Percentiles rank a stretch among this genome's conserved stretches.
Conservation (phyloP, 2,329 filamentous ascomycete species). For the Ophiognomonia clavigignenti-juglandacearum region DNA sequence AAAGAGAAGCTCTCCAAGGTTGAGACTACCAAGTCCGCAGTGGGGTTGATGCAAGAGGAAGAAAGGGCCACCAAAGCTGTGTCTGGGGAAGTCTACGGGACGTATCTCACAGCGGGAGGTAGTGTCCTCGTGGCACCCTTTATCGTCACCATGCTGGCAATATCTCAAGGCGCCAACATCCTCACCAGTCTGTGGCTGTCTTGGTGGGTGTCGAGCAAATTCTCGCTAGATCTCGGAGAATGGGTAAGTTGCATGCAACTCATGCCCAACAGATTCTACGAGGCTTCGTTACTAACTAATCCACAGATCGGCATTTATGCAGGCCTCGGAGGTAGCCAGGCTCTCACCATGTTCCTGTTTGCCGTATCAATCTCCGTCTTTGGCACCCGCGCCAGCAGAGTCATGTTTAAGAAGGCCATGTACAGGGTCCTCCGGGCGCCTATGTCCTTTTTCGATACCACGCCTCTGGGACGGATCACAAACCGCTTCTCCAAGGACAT, state of each 20-base stretch:
- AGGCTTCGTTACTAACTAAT: too few relatives aligned
- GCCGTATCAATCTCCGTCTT: conserved; percentile 57
- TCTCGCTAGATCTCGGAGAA: conserved; percentile 45
- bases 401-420: conserved; percentile 43
- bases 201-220: conserved; percentile 65
- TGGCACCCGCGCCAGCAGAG: conserved; percentile 60
- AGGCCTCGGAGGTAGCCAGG: conserved; percentile 51
- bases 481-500: conserved; percentile 68
- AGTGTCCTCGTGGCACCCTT: conserved; percentile 51
- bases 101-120: conserved; percentile 56
- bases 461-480: conserved; percentile 64
- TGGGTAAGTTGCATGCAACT: too few relatives aligned
- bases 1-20: too few relatives aligned
- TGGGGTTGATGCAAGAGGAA: conserved; percentile 63
- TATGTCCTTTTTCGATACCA: conserved; percentile 57
- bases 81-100: conserved; percentile 55
- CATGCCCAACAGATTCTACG: too few relatives aligned
- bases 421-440: conserved; percentile 8
- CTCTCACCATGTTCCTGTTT: conserved; percentile 57
- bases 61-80: conserved; percentile 45
- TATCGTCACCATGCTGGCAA: conserved; percentile 41
- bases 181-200: conserved; percentile 66
- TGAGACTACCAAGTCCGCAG: conserved; percentile 52
- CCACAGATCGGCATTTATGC: conserved; percentile 48
- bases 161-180: conserved; percentile 62